Base-by-base conservation (phyloP, 2,329 filamentous ascomycete genomes). In the Ceratocystis harringtonii region DNA sequence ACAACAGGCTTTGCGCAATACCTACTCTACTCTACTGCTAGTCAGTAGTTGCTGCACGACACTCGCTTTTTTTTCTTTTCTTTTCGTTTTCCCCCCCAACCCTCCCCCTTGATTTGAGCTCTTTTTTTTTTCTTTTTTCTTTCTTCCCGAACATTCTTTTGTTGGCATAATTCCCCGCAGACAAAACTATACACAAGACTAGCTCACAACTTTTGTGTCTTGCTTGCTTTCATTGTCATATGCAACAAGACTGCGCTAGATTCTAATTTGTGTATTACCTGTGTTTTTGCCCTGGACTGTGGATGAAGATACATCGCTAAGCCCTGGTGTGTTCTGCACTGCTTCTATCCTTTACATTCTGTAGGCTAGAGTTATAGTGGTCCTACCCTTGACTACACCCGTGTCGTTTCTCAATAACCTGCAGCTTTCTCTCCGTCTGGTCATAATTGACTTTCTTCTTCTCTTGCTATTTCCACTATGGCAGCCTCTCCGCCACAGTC, bases 401-500 rank as follows among this genome's bases (percentile, higher is more conserved):
- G 55, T 36, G 28, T 58, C 55, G 28, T 36, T 19, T 15, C 32
- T 36, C 28, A 12, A 32, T 25, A 58, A 58, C 30, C 55, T 25
- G 30, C 55, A 25, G 10, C 15, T 25, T 58, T 58, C 30, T 36
- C 15, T 58, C 17, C 32, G 55, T 17, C 55, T 58, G 17, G 15
- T 8, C 55, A n/a, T 36, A 7, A 58, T 19, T 10, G 55, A 30
- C 17, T 8, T 58, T n/a, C 22, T 58, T 8, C 55, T 32, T 7
- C 12, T n/a, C 15, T n/a, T 17, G 8, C 28, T 58, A 28, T 52
- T 36, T 58, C 43, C 41, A 60, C 22, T 60, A 88, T 88, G 85
- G 83, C 84, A 72, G 80, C 79, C 74, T 88, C 87, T 75, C 87
- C 86, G 75, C 87, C 87, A 73, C 80, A 78, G 68, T 90, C 87